phyloP scores from a whole-genome alignment of 2,329 filamentous ascomycete genomes.

The Sporothrix phasma region DNA sequence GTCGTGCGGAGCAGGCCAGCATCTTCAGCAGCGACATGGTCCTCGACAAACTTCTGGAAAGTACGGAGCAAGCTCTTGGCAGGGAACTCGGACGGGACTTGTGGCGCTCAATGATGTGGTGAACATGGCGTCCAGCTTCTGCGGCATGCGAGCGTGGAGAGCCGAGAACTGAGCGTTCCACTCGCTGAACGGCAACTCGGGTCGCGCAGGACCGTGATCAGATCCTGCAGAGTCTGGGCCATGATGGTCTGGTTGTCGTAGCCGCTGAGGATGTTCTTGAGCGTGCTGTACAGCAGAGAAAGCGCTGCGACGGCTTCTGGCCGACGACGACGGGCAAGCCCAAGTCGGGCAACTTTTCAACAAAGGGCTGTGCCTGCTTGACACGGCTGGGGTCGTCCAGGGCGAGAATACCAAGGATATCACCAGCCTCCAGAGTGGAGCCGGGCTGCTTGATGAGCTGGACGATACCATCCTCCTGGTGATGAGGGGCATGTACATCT shows the following conservation, averaged over 20 bases:
- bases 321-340: slow-evolving; percentile 81
- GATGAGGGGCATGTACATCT: slow-evolving; percentile 99
- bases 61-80: slow-evolving; percentile 78
- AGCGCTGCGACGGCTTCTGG: slow-evolving; percentile 83
- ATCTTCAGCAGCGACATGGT: slow-evolving; percentile 66
- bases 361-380: slow-evolving; percentile 91
- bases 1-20: slow-evolving; percentile 62
- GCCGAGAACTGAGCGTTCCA: slow-evolving; percentile 95
- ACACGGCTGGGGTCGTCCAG: slow-evolving; percentile 92
- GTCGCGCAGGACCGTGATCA: slow-evolving; percentile 85
- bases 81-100: slow-evolving; percentile 80
- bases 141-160: slow-evolving; percentile 92
- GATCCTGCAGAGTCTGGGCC: slow-evolving; percentile 71
- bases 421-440: slow-evolving; percentile 92
- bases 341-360: slow-evolving; percentile 78
- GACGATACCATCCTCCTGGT: slow-evolving; percentile 93
- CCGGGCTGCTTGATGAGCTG: slow-evolving; percentile 99
- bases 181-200: slow-evolving; percentile 88
- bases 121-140: slow-evolving; percentile 77
- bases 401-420: slow-evolving; percentile 94
- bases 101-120: slow-evolving; percentile 79
- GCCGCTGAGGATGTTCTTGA: slow-evolving; percentile 80
- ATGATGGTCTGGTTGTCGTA: slow-evolving; percentile 98
- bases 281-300: slow-evolving; percentile 65
- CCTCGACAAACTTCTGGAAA: slow-evolving; percentile 79